Evolutionary conservation across 371 early-diverging fungal species (phyloP), one percentile per base, ranked within the genome.

Genomic region (Lichtheimia ramosa): DNA sequence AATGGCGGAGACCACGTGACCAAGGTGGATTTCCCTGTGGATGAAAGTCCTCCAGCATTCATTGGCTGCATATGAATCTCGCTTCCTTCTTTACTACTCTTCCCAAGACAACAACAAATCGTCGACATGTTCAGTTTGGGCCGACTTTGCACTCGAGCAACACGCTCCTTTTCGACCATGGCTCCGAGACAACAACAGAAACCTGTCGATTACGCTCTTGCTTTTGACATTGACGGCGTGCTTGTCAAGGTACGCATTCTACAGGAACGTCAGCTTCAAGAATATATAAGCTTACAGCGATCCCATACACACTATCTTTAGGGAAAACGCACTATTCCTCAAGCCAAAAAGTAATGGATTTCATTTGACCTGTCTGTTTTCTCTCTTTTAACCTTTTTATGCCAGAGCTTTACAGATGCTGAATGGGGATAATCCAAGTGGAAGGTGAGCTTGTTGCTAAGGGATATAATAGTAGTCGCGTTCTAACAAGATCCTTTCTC

Each of bases 161-260:
- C 34, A 6, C 54, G 54, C 39, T 15, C 54, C 21, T 46, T 57
- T 34, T 57, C 57, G 7, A 18, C 48, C 23, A 25, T 20, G 12
- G 49, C 46, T 7, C 24, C 25, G 12, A 23, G 39, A 27, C 52
- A 27, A 34, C 23, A 52, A 16, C 6, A 5, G 2, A 40, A 24
- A 7, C 7, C 39, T 4, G 24, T 69, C 8, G 71, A 78, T 40
- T 85, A 82, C 71, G 89, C 84, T 1, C 81, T 90, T 66, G 91
- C 87, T 25, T 85, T 91, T 58, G 92, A 91, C 59, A 88, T 91
- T 67, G 92, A 91, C 61, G 92, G 92, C 48, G 92, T 92, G 24
- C 81, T 92, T 50, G 82, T 91, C 61, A 89, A 88, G 74, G 89
- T 87, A 70, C 52, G 34, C 14, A 18, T 16, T 14, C 10, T 3